These are phyloP conservation scores for Graphium sp. DNA, from an alignment of 2,329 filamentous ascomycete species.

Conservation along the genomic window DNA sequence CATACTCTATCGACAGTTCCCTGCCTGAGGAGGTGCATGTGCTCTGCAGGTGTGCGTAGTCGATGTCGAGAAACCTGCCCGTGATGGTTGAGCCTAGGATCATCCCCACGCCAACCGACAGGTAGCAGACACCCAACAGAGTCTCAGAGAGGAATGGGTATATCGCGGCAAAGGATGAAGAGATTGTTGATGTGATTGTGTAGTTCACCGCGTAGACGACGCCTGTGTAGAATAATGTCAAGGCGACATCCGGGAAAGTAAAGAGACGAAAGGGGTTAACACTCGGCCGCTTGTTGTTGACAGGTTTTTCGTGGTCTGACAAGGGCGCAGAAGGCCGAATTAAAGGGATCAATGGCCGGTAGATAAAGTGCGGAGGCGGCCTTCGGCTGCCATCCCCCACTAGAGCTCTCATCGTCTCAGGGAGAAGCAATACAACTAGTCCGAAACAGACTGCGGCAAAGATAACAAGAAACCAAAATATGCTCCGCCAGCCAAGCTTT, in stretches of 20 bases:
- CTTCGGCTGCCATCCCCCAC: constrained; percentile 12
- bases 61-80: constrained; percentile 13
- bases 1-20: no score
- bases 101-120: constrained; percentile 14
- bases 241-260: constrained; percentile 12
- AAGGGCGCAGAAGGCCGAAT: constrained; percentile 5
- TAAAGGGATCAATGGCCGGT: constrained; percentile 8
- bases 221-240: constrained; percentile 14
- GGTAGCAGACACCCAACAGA: constrained; percentile 14
- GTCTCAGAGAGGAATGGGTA: constrained; percentile 14
- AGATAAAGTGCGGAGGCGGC: constrained; percentile 6
- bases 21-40: no score
- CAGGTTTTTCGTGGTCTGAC: neutral
- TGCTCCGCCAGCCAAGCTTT: constrained; percentile 28
- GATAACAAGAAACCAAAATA: constrained; percentile 37
- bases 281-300: neutral
- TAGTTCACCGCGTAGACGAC: constrained; percentile 17
- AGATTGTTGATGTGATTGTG: constrained; percentile 16
- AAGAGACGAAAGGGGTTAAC: constrained; percentile 15
- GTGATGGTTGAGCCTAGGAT: constrained; percentile 11
- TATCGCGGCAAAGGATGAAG: constrained; percentile 12
- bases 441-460: constrained; percentile 18
- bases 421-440: constrained; percentile 14
- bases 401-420: constrained; percentile 13
- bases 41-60: no score